These are phyloP conservation scores for Friedmanniomyces endolithicus DNA, from an alignment of 495 filamentous ascomycete genomes.

Conservation along the genomic window DNA sequence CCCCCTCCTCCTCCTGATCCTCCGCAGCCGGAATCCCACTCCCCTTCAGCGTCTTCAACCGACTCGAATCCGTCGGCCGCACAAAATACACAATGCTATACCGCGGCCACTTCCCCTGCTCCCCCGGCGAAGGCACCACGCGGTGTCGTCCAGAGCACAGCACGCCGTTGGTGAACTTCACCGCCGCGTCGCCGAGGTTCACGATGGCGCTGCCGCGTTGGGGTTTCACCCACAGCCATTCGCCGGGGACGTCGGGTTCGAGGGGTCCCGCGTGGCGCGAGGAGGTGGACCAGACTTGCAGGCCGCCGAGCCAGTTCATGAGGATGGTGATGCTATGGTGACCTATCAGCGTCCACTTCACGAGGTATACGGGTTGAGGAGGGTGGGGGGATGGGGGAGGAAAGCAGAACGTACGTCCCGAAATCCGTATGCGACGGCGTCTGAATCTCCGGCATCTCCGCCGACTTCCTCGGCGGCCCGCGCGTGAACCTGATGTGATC, in stretches of 20 bases:
- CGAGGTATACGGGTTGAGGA: no score
- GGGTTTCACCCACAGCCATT: slow-evolving; percentile 32
- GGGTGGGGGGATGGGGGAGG: no score
- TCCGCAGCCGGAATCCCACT: slow-evolving; percentile 9
- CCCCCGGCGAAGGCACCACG: slow-evolving; percentile 29
- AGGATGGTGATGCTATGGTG: slow-evolving; percentile 19
- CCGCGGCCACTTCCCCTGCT: slow-evolving; percentile 24
- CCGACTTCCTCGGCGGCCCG: slow-evolving; percentile 15
- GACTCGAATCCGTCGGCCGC: slow-evolving; percentile 19
- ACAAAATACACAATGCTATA: slow-evolving; percentile 31
- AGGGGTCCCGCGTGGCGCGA: slow-evolving; percentile 16
- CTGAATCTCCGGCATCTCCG: slow-evolving; percentile 21
- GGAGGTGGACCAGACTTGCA: slow-evolving; percentile 26
- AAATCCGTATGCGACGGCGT: slow-evolving; percentile 23
- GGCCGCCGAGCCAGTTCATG: slow-evolving; percentile 25
- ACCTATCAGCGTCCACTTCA: background rate
- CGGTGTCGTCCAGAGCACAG: slow-evolving; percentile 31
- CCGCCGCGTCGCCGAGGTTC: slow-evolving; percentile 34
- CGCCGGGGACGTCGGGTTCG: slow-evolving; percentile 14
- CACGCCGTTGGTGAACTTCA: slow-evolving; percentile 31
- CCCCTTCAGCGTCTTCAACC: slow-evolving; percentile 20
- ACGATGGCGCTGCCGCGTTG: slow-evolving; percentile 29
- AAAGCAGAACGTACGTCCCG: slow-evolving; percentile 18
- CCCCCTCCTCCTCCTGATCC: slow-evolving; percentile 15
- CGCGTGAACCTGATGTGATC: slow-evolving; percentile 22